Percentiles rank a stretch among this genome's conserved stretches.
These are phyloP conservation scores for Zygosaccharomyces sapae DNA, from an alignment of 1,139 yeast genomes.

Conservation along the genomic window DNA sequence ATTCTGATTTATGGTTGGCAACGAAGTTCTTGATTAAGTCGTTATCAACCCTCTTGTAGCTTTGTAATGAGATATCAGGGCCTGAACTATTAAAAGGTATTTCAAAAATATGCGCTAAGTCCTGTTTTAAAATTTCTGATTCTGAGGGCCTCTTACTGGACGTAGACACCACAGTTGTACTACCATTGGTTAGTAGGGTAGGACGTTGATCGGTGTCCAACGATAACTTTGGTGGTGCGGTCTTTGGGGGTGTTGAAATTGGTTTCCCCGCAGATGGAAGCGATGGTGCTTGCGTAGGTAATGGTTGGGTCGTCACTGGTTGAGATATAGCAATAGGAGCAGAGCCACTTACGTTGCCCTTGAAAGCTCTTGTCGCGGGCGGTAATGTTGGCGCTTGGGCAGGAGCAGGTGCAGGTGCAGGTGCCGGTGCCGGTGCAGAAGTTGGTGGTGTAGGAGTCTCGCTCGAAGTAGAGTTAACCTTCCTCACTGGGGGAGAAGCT, in stretches of 20 bases:
- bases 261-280: neutral
- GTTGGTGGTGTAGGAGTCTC: neutral
- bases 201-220: constrained; percentile 10
- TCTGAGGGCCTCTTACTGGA: neutral
- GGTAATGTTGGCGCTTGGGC: neutral
- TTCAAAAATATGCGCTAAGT: constrained; percentile 26
- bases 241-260: neutral
- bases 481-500: neutral
- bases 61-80: constrained; percentile 25
- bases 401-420: neutral
- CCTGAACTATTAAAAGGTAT: constrained; percentile 28
- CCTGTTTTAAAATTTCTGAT: constrained; percentile 25
- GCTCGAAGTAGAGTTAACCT: neutral
- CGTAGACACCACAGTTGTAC: constrained; percentile 1
- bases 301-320: neutral
- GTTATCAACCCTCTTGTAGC: constrained; percentile 29
- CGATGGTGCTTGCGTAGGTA: neutral
- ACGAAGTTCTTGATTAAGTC: constrained; percentile 28
- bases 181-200: constrained; percentile 2
- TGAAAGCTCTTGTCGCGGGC: neutral
- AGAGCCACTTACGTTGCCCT: neutral
- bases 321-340: neutral
- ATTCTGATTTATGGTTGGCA: constrained; percentile 41
- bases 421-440: neutral
- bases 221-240: constrained; percentile 10